These are phyloP conservation scores for Takashimella tepidaria DNA, from an alignment of 1,284 basidiomycete species.

Conservation along the genomic window DNA sequence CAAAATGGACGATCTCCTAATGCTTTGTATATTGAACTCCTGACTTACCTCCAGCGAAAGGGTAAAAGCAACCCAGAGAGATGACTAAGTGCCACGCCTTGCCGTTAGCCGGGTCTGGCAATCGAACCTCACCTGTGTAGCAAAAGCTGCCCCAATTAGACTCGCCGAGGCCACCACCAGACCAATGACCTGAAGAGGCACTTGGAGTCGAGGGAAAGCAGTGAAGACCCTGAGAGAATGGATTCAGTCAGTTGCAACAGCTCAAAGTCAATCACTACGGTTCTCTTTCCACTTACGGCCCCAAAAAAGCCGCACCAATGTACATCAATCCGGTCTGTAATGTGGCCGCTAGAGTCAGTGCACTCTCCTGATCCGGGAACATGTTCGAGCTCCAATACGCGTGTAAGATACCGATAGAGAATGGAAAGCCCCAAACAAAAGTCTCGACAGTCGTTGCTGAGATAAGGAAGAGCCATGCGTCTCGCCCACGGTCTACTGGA, in stretches of 20 bases:
- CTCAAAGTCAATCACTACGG: neutral
- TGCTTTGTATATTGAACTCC: too few species aligned
- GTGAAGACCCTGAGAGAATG: conserved; percentile 28
- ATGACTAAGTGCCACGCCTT: conserved; percentile 44
- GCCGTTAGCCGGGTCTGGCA: neutral
- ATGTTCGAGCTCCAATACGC: conserved; percentile 40
- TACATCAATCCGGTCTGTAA: conserved; percentile 44
- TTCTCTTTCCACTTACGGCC: conserved; percentile 29
- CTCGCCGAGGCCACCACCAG: conserved; percentile 23
- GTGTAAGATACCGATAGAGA: conserved; percentile 42
- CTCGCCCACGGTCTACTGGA: conserved; percentile 38
- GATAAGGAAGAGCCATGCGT: conserved; percentile 43
- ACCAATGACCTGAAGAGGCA: conserved; percentile 26
- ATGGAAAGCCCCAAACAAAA: conserved; percentile 45
- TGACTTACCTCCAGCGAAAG: conserved; percentile 33
- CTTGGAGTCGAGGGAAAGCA: conserved; percentile 27
- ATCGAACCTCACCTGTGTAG: conserved; percentile 22
- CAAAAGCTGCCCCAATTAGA: conserved; percentile 39
- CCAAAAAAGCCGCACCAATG: conserved; percentile 34
- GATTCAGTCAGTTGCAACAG: too few species aligned
- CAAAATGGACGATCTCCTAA: too few species aligned
- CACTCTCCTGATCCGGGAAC: conserved; percentile 28
- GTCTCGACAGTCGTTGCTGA: conserved; percentile 41
- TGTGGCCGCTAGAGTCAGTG: conserved; percentile 38
- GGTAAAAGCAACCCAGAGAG: conserved; percentile 41